Conservation (phyloP, 768 basidiomycete genomes). For the Lactifluus echinatus region DNA sequence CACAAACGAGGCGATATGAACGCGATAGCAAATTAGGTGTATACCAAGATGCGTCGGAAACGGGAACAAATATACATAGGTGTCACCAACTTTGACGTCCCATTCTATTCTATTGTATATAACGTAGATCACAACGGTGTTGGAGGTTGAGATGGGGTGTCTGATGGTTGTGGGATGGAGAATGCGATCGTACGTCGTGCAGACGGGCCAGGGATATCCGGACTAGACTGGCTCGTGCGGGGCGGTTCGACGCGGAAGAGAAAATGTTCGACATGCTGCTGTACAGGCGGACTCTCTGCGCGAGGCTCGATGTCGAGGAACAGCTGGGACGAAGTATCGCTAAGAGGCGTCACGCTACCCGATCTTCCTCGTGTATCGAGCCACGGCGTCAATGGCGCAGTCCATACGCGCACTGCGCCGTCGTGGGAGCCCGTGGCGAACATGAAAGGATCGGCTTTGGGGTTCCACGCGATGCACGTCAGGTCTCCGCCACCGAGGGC, state of each 20-base stretch:
- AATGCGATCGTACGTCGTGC: conserved; percentile 8
- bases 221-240: background rate
- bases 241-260: background rate
- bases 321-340: conserved; percentile 9
- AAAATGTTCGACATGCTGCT: conserved; percentile 4
- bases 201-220: conserved; percentile 1
- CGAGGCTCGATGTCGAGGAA: conserved; percentile 10
- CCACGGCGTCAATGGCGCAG: conserved; percentile 28
- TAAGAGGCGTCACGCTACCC: conserved; percentile 15
- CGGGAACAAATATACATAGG: background rate
- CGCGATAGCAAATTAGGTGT: background rate
- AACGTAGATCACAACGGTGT: background rate
- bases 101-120: too few relatives aligned
- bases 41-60: background rate
- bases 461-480: conserved; percentile 78
- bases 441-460: conserved; percentile 57
- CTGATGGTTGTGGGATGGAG: conserved; percentile 1
- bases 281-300: conserved; percentile 2
- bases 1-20: background rate
- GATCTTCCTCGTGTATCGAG: conserved; percentile 1
- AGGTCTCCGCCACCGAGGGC: conserved; percentile 54
- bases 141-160: background rate
- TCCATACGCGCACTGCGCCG: conserved; percentile 69
- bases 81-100: background rate
- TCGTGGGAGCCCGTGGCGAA: conserved; percentile 69